Evolutionary conservation across 2,329 filamentous ascomycete species (phyloP), one percentile per base, ranked within the genome.

Genomic region (Botryotinia narcissicola): DNA sequence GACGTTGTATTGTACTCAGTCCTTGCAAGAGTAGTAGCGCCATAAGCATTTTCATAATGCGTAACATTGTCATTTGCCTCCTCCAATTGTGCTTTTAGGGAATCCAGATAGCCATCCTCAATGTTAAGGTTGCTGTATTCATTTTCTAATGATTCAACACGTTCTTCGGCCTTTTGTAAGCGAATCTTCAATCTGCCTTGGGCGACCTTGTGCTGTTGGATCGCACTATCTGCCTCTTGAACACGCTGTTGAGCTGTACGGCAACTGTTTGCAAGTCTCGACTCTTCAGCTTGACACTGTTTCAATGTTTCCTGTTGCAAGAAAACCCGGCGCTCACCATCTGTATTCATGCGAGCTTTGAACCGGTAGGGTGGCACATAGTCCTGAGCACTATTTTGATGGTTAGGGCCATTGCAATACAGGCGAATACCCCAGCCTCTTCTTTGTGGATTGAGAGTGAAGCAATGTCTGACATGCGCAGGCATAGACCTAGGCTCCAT

Each of bases 321-420:
- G 10, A 81, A 80, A 59, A 95, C 87, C 78, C 93, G 92, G 29
- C 87, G 88, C 73, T 89, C 91, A 40, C 89, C 85, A 79, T 97
- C 93, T 0, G 92, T 91, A 79, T 91, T 92, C 90, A 97, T 97
- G n/a, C 94, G 89, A 37, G 92, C 85, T 16, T 83, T 83, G 57
- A 74, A 70, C 10, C 67, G 63, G 18, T 73, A 71, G 32, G 71
- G 71, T 12, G 73, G 63, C 29, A 92, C 85, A 20, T 88, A 87
- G 57, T 84, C 83, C 54, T 87, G 84, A 66, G 83, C 87, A 68
- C 84, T 81, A 60, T 84, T 84, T 37, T 73, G 71, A 37, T 73
- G 62, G 32, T 74, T 81, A 46, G 83, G 82, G 44, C 84, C 81
- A 72, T 73, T 84, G 79, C 82, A 87, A 32, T 84, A 86, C 74